These are phyloP conservation scores for Trematosphaeria pertusa DNA, from an alignment of 2,329 filamentous ascomycete genomes.

Conservation along the genomic window DNA sequence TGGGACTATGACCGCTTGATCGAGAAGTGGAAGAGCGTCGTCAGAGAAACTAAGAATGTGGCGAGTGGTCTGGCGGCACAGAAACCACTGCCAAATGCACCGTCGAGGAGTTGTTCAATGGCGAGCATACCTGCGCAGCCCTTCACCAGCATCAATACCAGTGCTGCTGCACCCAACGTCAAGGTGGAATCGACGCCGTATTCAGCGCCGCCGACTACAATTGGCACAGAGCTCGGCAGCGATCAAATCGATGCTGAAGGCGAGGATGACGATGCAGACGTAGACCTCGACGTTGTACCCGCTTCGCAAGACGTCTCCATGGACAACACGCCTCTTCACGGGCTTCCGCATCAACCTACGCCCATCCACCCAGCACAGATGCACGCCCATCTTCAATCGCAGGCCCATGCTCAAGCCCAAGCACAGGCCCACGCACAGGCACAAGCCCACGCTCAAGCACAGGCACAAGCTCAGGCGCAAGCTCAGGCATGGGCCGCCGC, in stretches of 20 bases:
- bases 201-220: conserved; percentile 39
- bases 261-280: conserved; percentile 44
- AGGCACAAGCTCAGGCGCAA: conserved; percentile 31
- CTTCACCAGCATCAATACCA: conserved; percentile 26
- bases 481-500: conserved; percentile 42
- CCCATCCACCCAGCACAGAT: conserved; percentile 38
- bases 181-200: conserved; percentile 32
- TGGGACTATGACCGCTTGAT: conserved; percentile 51
- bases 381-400: conserved; percentile 27
- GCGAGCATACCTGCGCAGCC: conserved; percentile 33
- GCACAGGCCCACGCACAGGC: conserved; percentile 32
- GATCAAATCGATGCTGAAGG: conserved; percentile 46
- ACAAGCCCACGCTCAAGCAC: conserved; percentile 29
- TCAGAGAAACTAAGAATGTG: conserved; percentile 40
- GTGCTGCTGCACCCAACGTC: conserved; percentile 28
- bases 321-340: conserved; percentile 19
- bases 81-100: conserved; percentile 35
- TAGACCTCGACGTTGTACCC: conserved; percentile 38
- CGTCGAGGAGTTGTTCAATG: conserved; percentile 38
- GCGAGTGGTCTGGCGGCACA: conserved; percentile 43
- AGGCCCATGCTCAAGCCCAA: conserved; percentile 36
- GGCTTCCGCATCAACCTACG: conserved; percentile 38
- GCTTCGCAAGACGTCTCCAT: conserved; percentile 29
- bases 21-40: conserved; percentile 48
- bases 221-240: conserved; percentile 29